A percentile compares a stretch with the other conserved stretches of the same genome.
These are phyloP conservation scores for Pezicula carpinea DNA, from an alignment of 2,329 filamentous ascomycete species.

Conservation along the genomic window DNA sequence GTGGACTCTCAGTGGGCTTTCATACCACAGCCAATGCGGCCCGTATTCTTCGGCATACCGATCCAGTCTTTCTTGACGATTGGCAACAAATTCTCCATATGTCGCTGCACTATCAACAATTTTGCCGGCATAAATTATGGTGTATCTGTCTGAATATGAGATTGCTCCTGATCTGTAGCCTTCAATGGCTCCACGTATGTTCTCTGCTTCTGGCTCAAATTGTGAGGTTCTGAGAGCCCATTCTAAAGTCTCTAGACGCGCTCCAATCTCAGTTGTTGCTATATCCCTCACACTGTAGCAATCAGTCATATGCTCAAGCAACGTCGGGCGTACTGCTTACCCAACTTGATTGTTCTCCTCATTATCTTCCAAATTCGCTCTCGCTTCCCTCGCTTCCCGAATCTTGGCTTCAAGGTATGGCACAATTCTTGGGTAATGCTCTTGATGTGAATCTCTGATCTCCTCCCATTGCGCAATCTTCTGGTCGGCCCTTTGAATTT, in stretches of 20 bases:
- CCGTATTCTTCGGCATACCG: conserved; percentile 33
- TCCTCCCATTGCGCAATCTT: conserved; percentile 13
- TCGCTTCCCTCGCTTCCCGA: conserved; percentile 4
- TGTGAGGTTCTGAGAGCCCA: conserved; percentile 27
- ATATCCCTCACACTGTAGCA: conserved; percentile 4
- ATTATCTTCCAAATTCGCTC: conserved; percentile 25
- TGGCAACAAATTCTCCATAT: conserved; percentile 34
- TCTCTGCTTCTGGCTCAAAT: conserved; percentile 33
- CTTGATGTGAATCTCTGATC: conserved; percentile 6
- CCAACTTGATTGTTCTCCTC: conserved; percentile 30
- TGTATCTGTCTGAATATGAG: conserved; percentile 34
- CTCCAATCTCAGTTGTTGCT: conserved; percentile 23
- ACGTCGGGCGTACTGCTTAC: conserved; percentile 7
- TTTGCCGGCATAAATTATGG: conserved; percentile 37
- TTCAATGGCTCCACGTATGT: conserved; percentile 38
- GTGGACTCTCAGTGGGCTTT: conserved; percentile 34
- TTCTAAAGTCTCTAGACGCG: conserved; percentile 30
- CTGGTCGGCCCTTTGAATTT: conserved; percentile 9
- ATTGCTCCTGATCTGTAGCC: conserved; percentile 38
- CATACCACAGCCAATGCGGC: conserved; percentile 41
- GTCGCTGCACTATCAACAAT: conserved; percentile 36
- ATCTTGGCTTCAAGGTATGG: conserved; percentile 8
- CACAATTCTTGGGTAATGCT: conserved; percentile 7
- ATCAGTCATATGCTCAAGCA: not conserved
- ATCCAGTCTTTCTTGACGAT: conserved; percentile 35